Evolutionary conservation across 306 rosid genomes (phyloP).

Genomic region (Mucuna pruriens): DNA sequence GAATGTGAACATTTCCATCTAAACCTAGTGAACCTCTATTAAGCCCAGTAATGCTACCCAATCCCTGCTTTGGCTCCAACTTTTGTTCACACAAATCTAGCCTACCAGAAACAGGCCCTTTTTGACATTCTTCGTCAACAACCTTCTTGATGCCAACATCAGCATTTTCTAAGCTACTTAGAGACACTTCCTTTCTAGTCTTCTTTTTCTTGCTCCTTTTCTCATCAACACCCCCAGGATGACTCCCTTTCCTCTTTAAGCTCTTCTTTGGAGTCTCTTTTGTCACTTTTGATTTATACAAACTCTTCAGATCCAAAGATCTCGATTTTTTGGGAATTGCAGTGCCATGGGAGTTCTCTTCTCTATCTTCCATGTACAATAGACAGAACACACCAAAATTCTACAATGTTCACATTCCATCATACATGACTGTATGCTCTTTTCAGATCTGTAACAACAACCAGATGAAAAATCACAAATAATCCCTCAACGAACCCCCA

Average conservation of each 20-base stretch:
- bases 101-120: slow-evolving; percentile 46
- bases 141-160: slow-evolving; percentile 49
- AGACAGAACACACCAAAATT: slow-evolving; percentile 47
- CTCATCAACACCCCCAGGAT: slow-evolving; percentile 48
- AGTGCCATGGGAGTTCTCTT: slow-evolving; percentile 61
- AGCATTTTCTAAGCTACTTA: slow-evolving; percentile 66
- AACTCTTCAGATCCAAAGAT: slow-evolving; percentile 80
- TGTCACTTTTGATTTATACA: slow-evolving; percentile 51
- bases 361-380: slow-evolving; percentile 76
- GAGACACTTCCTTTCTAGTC: slow-evolving; percentile 63
- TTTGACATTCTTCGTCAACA: slow-evolving; percentile 51
- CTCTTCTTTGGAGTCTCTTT: slow-evolving; percentile 42
- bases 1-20: slow-evolving; percentile 60
- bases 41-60: slow-evolving; percentile 46
- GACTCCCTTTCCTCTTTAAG: slow-evolving; percentile 57
- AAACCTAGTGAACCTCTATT: slow-evolving; percentile 52
- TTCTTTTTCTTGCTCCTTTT: slow-evolving; percentile 52
- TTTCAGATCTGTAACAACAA: slow-evolving; percentile 68
- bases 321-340: slow-evolving; percentile 64
- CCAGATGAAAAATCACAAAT: not conserved
- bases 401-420: slow-evolving; percentile 76
- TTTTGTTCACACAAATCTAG: slow-evolving; percentile 49
- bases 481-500: slow-evolving; percentile 24
- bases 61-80: slow-evolving; percentile 43
- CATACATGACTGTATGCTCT: slow-evolving; percentile 54